Base-by-base conservation (phyloP, 2,329 filamentous ascomycete species). In the Zasmidium cellare region DNA sequence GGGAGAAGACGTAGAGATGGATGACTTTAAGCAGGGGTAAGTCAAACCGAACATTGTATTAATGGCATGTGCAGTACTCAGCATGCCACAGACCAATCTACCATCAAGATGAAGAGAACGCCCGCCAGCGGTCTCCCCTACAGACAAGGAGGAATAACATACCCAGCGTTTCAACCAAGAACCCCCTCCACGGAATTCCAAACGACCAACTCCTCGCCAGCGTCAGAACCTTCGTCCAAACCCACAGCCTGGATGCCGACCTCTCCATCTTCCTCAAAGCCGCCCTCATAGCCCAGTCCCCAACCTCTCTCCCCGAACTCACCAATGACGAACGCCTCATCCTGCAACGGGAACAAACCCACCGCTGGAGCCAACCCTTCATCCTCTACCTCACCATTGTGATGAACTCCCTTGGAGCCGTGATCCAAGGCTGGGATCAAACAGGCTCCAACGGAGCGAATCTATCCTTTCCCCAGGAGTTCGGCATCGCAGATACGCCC, bases 321-420 rank as follows among this genome's bases (percentile, higher is more conserved):
- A 18, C 3, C 35, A 3, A 9, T n/a, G 35, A 14, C 35, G 35
- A 41, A 14, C 35, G 35, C 35, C 35, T 41, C 35, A 18, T n/a
- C 35, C 35, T 41, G 6, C 7, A 41, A 18, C 12, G 16, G 16
- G 35, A 41, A 41, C 35, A 41, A 9, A 41, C 35, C 16, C 35
- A 41, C n/a, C 35, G 35, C 11, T 84, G 82, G 80, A 72, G 73
- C 5, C 79, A 81, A 49, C 80, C 81, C 3, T 77, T 72, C 71
- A 65, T 74, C 46, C 70, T 83, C 0, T 83, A 81, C 66, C 81
- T 77, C 59, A 62, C 77, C 38, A 73, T 76, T 14, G 71, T 46
- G 3, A 45, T 57, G 51, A 55, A 51, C 22, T 56, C 59, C 1
- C 28, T 62, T n/a, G 56, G 51, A 3, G 53, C 57, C 12, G 55